Evolutionary conservation across 2,329 filamentous ascomycete genomes (phyloP), one percentile per base, ranked within the genome.

Genomic region (Lithohypha guttulata): DNA sequence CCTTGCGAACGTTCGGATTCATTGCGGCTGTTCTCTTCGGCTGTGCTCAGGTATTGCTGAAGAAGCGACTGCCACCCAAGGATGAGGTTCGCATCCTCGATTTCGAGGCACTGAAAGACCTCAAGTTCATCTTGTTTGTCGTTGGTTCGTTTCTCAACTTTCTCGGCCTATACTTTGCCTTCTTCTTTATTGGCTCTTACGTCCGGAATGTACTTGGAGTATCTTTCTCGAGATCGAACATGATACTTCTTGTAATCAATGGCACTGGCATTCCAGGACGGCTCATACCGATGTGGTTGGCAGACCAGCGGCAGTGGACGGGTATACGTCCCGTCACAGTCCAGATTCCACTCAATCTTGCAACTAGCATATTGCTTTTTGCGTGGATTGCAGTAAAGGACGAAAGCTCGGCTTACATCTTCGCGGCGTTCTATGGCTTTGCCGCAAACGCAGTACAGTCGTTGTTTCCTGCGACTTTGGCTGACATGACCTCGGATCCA

Each of bases 401-500:
- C 23, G 70, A 75, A 5, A 68, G 68, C 0, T 68, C 73, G 1
- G 72, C 78, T 39, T 69, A 83, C 39, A 64, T 75, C 19, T 84
- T 81, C 55, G 67, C 70, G 14, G 64, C 70, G 17, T 57, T 83
- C 6, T 85, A 80, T 48, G 81, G 80, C 13, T 82, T 84, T 55
- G 69, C 69, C n/a, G 78, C 74, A 0, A 81, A 80, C 10, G 72
- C 73, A 2, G 80, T 77, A 50, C 71, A 81, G 21, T 73, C 73
- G 1, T 61, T 84, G 10, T 63, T 66, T 0, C 77, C 81, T 0
- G 69, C 79, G 0, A 62, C 80, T 5, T 63, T 86, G 15, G 79
- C 78, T 1, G 79, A 85, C 51, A 80, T 86, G 46, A 77, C 73
- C 2, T n/a, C 23, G 15, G 77, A 82, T 34, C 70, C 84, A 20